Percentiles rank a stretch among this genome's conserved stretches.
Evolutionary conservation across 257 asterid species (phyloP).

Genomic region (Lycium barbarum): DNA sequence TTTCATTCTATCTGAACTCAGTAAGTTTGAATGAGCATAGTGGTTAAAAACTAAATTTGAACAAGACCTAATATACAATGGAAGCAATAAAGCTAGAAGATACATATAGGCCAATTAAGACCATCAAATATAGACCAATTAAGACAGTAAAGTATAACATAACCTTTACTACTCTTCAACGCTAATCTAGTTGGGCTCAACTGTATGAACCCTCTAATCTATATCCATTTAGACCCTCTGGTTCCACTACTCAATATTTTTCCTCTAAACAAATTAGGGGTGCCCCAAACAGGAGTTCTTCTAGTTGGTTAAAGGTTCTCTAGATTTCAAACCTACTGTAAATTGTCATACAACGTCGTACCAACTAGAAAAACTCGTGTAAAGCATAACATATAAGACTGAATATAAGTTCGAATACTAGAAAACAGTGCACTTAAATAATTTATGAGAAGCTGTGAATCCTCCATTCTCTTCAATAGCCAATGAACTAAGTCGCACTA

Average conservation of each 20-base stretch:
- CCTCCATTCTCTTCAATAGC: not conserved
- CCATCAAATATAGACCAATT: not conserved
- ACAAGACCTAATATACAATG: not conserved
- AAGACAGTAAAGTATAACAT: not conserved
- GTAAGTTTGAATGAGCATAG: not conserved
- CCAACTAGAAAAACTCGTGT: not conserved
- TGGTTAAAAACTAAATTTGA: not conserved
- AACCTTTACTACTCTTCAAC: not conserved
- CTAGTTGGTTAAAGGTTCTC: not conserved
- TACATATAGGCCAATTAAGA: not conserved
- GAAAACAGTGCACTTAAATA: not conserved
- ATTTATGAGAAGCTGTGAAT: not conserved
- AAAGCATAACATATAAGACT: not conserved
- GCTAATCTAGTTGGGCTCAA: not conserved
- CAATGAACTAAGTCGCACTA: not conserved
- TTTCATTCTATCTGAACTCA: not conserved
- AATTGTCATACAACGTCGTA: not conserved
- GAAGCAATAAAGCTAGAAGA: not conserved
- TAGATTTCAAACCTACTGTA: slow-evolving; percentile 4
- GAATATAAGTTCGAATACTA: not conserved
- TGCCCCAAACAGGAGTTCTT: not conserved
- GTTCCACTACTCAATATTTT: not conserved
- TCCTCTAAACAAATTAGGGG: not conserved
- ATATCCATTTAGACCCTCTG: not conserved
- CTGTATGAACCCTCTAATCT: not conserved